Evolutionary conservation across 805 yeast genomes (phyloP).

Genomic region (Candida anglica): DNA sequence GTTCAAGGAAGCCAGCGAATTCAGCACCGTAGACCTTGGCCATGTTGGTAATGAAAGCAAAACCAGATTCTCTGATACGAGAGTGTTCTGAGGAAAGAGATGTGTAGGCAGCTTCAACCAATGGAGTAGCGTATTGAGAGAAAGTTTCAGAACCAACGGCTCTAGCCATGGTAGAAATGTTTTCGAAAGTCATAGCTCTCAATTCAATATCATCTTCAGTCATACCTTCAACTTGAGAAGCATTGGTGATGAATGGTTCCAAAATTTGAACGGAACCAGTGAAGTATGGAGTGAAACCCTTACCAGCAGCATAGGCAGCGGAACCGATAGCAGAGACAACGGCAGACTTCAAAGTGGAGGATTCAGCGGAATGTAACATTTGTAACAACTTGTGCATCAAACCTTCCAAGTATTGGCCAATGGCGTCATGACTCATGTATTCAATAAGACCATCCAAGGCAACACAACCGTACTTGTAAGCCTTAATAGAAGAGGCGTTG

Average conservation of each 20-base stretch:
- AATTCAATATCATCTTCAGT: conserved; percentile 87
- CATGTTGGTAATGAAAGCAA: conserved; percentile 87
- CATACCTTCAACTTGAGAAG: conserved; percentile 68
- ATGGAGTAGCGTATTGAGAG: conserved; percentile 79
- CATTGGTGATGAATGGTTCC: conserved; percentile 74
- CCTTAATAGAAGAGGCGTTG: conserved; percentile 73
- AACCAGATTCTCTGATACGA: conserved; percentile 91
- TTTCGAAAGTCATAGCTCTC: conserved; percentile 89
- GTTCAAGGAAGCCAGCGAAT: conserved; percentile 79
- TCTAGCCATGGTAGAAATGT: conserved; percentile 90
- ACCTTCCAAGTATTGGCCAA: conserved; percentile 76
- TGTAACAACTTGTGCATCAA: conserved; percentile 85
- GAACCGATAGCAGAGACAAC: conserved; percentile 96
- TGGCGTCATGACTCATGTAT: conserved; percentile 83
- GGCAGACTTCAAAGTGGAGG: conserved; percentile 71
- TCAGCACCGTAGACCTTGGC: conserved; percentile 93
- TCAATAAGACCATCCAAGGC: conserved; percentile 92
- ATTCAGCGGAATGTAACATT: conserved; percentile 72
- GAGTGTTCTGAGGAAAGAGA: conserved; percentile 75
- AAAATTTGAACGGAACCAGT: conserved; percentile 73
- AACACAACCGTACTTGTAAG: conserved; percentile 85
- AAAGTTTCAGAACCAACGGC: conserved; percentile 94
- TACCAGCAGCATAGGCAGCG: conserved; percentile 93
- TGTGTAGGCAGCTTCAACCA: conserved; percentile 81
- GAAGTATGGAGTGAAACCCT: conserved; percentile 81